Conservation (phyloP, 2,329 filamentous ascomycete genomes). For the Cordyceps militaris region DNA sequence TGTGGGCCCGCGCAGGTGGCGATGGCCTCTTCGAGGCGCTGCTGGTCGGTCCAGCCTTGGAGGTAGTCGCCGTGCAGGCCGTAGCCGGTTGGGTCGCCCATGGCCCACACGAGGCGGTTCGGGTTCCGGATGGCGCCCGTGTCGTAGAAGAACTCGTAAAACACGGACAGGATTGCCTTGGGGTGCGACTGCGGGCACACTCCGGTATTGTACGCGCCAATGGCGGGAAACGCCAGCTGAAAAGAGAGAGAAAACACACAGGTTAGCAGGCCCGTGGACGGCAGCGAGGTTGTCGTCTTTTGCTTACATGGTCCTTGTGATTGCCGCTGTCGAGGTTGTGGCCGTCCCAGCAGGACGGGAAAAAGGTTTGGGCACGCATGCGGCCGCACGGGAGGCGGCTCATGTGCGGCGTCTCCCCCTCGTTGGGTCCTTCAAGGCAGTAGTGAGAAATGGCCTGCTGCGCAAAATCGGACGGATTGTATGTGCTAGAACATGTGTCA, state of each 20-base stretch:
- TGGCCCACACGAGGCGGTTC: slow-evolving; percentile 22
- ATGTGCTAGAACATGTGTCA: slow-evolving; percentile 26
- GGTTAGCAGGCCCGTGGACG: not conserved
- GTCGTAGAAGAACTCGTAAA: slow-evolving; percentile 41
- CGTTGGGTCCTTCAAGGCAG: slow-evolving; percentile 39
- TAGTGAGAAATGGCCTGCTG: slow-evolving; percentile 47
- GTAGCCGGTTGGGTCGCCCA: slow-evolving; percentile 23
- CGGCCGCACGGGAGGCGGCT: slow-evolving; percentile 45
- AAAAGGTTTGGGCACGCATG: slow-evolving; percentile 49
- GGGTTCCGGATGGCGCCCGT: slow-evolving; percentile 24
- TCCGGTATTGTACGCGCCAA: slow-evolving; percentile 23
- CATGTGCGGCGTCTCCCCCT: slow-evolving; percentile 41
- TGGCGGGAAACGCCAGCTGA: slow-evolving; percentile 24
- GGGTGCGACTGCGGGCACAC: slow-evolving; percentile 36
- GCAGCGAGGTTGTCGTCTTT: too few species aligned
- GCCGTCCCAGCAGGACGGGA: slow-evolving; percentile 59
- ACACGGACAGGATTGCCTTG: slow-evolving; percentile 35
- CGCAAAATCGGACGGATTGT: slow-evolving; percentile 35
- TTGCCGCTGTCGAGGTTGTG: slow-evolving; percentile 45
- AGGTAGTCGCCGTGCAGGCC: slow-evolving; percentile 25
- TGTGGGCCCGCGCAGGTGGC: slow-evolving; percentile 21
- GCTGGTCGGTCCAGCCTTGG: slow-evolving; percentile 25
- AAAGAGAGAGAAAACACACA: too few species aligned
- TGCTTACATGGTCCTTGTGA: slow-evolving; percentile 47
- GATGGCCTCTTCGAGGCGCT: slow-evolving; percentile 20